Conservation (phyloP, 345 rosid species). For the Capsella bursapastoris region DNA sequence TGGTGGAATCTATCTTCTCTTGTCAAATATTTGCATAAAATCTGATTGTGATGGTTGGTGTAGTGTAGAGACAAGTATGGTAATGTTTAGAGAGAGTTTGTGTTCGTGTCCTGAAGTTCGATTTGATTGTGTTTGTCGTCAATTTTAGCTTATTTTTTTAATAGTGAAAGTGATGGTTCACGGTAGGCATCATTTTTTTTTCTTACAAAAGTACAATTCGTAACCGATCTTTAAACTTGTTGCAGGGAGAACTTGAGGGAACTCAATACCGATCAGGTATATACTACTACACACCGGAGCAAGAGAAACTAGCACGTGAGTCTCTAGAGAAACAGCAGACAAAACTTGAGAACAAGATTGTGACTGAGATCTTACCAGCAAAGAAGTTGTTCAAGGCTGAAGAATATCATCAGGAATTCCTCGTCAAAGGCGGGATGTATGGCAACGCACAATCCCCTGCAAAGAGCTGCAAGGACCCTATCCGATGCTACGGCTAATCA, state of each 20-base stretch:
- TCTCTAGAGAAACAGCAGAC: conserved; percentile 67
- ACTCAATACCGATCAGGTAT: conserved; percentile 91
- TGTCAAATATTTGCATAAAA: background rate
- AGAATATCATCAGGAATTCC: conserved; percentile 91
- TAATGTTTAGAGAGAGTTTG: background rate
- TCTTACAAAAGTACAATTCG: background rate
- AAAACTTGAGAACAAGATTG: conserved; percentile 63
- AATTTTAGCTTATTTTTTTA: background rate
- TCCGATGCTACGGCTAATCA: conserved; percentile 80
- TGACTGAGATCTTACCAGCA: conserved; percentile 87
- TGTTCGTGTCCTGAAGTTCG: background rate
- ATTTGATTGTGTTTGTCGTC: background rate
- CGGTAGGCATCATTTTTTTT: too few species aligned
- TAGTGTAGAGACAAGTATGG: background rate
- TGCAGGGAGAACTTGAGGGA: conserved; percentile 82
- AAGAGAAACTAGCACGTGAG: conserved; percentile 73
- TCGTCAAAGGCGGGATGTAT: conserved; percentile 82
- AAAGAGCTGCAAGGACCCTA: conserved; percentile 89
- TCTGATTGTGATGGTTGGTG: background rate
- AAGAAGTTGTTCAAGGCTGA: conserved; percentile 92
- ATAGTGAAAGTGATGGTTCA: background rate
- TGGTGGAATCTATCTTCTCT: background rate
- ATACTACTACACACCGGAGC: conserved; percentile 74
- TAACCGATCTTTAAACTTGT: background rate
- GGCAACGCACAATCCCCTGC: conserved; percentile 76